phyloP scores from a whole-genome alignment of 2,329 filamentous ascomycete species.

The Botrytis aclada region DNA sequence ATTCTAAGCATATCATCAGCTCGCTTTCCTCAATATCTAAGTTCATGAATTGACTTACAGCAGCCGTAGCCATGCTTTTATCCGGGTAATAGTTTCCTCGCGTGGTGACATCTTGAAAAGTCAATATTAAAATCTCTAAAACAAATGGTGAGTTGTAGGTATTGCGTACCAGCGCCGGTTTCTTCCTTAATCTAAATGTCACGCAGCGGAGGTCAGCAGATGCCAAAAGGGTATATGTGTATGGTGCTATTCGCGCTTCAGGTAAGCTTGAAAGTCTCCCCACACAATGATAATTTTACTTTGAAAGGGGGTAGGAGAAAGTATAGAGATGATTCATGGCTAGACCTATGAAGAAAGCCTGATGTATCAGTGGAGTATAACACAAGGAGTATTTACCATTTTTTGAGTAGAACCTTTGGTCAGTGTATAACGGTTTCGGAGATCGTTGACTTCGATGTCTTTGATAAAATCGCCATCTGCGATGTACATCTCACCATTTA shows the following conservation, averaged over 20 bases:
- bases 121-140: conserved; percentile 51
- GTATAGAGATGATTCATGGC: conserved; percentile 35
- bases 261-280: conserved; percentile 68
- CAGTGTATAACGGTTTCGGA: conserved; percentile 93
- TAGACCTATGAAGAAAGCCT: conserved; percentile 39
- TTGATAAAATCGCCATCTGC: conserved; percentile 97
- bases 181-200: conserved; percentile 98
- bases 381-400: conserved; percentile 91
- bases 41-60: conserved; percentile 57
- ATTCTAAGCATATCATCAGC: conserved; percentile 56
- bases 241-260: conserved; percentile 58
- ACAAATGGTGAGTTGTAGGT: conserved; percentile 44
- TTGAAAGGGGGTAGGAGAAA: conserved; percentile 37
- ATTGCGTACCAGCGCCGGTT: conserved; percentile 96
- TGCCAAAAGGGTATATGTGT: conserved; percentile 70
- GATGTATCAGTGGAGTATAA: conserved; percentile 65
- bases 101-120: conserved; percentile 91
- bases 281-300: conserved; percentile 41
- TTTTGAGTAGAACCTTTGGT: conserved; percentile 97
- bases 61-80: conserved; percentile 92
- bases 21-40: neutral
- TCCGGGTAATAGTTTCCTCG: conserved; percentile 95
- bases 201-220: conserved; percentile 89
- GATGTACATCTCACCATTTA: conserved; percentile 88
- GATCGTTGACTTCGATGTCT: conserved; percentile 97